These are phyloP conservation scores for Collybia sordida DNA, from an alignment of 768 basidiomycete species.

Conservation along the genomic window DNA sequence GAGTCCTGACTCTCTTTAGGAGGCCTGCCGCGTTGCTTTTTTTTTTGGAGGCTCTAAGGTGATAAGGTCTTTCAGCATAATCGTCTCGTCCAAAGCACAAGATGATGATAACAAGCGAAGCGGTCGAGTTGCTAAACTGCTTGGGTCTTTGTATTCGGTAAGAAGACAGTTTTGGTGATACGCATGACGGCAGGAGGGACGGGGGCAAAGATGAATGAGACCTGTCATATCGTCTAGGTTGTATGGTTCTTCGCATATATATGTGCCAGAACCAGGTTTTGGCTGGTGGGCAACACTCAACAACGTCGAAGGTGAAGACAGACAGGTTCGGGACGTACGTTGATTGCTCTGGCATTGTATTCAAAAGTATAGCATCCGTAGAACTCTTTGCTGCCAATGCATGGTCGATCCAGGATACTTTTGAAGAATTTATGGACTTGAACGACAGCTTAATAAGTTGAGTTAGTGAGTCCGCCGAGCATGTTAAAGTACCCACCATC, in stretches of 20 bases:
- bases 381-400: constrained; percentile 42
- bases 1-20: background rate
- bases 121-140: constrained; percentile 11
- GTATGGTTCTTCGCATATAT: constrained; percentile 48
- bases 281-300: constrained; percentile 30
- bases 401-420: constrained; percentile 30
- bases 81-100: constrained; percentile 2
- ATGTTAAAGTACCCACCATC: constrained; percentile 35
- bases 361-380: constrained; percentile 48
- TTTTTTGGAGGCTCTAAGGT: constrained; percentile 6
- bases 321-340: constrained; percentile 24
- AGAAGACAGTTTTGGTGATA: constrained; percentile 52
- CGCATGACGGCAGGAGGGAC: constrained; percentile 42
- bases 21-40: constrained; percentile 5
- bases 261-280: constrained; percentile 34
- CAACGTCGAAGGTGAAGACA: background rate
- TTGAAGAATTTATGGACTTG: constrained; percentile 37
- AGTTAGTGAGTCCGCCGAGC: background rate
- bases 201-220: constrained; percentile 59
- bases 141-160: constrained; percentile 19
- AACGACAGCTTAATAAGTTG: constrained; percentile 28
- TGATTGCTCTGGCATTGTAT: constrained; percentile 27
- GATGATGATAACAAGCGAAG: constrained; percentile 28
- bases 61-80: constrained; percentile 5
- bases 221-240: constrained; percentile 33